Evolutionary conservation across 2,329 filamentous ascomycete species (phyloP).

Genomic region (Nectriaceae sp.): DNA sequence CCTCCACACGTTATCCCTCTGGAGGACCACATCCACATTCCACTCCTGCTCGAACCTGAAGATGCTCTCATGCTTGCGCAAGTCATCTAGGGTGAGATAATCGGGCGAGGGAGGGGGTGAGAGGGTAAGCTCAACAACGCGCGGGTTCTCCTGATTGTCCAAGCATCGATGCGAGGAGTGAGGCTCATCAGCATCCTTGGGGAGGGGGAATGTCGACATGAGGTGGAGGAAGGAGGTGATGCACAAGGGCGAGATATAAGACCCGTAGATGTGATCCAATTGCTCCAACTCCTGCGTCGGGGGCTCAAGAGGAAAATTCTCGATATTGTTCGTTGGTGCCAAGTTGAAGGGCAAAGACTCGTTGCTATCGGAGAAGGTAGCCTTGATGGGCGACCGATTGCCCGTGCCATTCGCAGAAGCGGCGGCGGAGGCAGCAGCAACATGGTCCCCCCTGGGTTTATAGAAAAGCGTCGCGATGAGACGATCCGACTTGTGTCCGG

Average conservation of each 20-base stretch:
- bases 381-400: slow-evolving; percentile 28
- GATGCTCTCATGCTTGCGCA: slow-evolving; percentile 79
- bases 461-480: slow-evolving; percentile 67
- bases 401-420: not conserved
- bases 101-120: slow-evolving; percentile 60
- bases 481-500: slow-evolving; percentile 50
- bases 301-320: slow-evolving; percentile 62
- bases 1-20: slow-evolving; percentile 72
- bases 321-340: slow-evolving; percentile 59
- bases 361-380: slow-evolving; percentile 31
- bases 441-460: slow-evolving; percentile 43
- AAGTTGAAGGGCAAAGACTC: slow-evolving; percentile 52
- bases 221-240: slow-evolving; percentile 67
- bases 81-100: slow-evolving; percentile 67
- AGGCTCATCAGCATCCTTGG: slow-evolving; percentile 51
- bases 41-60: slow-evolving; percentile 85
- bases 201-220: slow-evolving; percentile 63
- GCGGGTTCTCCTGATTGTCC: slow-evolving; percentile 59
- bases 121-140: slow-evolving; percentile 67
- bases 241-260: slow-evolving; percentile 65
- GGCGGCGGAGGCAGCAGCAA: slow-evolving; percentile 34
- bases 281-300: slow-evolving; percentile 56
- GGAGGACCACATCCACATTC: slow-evolving; percentile 83
- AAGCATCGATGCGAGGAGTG: slow-evolving; percentile 66
- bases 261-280: slow-evolving; percentile 66